Evolutionary conservation across 2,329 filamentous ascomycete genomes (phyloP).

Genomic region (Aspergillus versicolor): DNA sequence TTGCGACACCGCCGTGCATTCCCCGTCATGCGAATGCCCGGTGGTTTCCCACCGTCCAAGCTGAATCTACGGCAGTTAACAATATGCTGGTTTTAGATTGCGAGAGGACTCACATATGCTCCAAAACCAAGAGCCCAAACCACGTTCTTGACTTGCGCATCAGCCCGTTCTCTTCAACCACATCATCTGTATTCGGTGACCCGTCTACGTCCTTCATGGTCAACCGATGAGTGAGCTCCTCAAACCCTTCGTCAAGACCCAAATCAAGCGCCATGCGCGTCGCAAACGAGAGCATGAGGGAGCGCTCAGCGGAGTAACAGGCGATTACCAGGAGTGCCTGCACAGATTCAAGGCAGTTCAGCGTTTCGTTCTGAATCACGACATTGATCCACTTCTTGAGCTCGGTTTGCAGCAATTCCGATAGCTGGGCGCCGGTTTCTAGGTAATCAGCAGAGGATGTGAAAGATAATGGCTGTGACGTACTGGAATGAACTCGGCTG

Average conservation of each 20-base stretch:
- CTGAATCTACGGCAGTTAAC: slow-evolving; percentile 30
- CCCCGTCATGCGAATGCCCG: slow-evolving; percentile 39
- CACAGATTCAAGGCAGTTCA: slow-evolving; percentile 48
- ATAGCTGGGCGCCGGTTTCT: slow-evolving; percentile 32
- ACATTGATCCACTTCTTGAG: slow-evolving; percentile 48
- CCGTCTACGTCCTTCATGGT: slow-evolving; percentile 26
- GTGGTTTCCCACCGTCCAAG: slow-evolving; percentile 47
- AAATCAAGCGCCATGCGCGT: slow-evolving; percentile 53
- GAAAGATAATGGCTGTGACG: background rate
- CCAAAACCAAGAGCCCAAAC: slow-evolving; percentile 54
- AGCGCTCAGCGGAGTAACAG: slow-evolving; percentile 54
- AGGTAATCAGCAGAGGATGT: background rate
- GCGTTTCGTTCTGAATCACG: slow-evolving; percentile 41
- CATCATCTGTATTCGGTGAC: slow-evolving; percentile 12
- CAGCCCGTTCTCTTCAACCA: slow-evolving; percentile 29
- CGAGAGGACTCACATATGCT: slow-evolving; percentile 43
- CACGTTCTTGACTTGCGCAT: slow-evolving; percentile 50
- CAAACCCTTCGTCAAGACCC: slow-evolving; percentile 46
- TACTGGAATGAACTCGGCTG: slow-evolving; percentile 44
- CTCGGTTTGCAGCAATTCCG: slow-evolving; percentile 47
- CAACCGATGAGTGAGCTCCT: slow-evolving; percentile 35
- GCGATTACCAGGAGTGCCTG: slow-evolving; percentile 55
- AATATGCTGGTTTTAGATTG: background rate
- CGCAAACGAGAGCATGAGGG: slow-evolving; percentile 51
- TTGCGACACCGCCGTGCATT: slow-evolving; percentile 46